phyloP scores from a whole-genome alignment of 495 filamentous ascomycete species.

The Annulohypoxylon moriforme region DNA sequence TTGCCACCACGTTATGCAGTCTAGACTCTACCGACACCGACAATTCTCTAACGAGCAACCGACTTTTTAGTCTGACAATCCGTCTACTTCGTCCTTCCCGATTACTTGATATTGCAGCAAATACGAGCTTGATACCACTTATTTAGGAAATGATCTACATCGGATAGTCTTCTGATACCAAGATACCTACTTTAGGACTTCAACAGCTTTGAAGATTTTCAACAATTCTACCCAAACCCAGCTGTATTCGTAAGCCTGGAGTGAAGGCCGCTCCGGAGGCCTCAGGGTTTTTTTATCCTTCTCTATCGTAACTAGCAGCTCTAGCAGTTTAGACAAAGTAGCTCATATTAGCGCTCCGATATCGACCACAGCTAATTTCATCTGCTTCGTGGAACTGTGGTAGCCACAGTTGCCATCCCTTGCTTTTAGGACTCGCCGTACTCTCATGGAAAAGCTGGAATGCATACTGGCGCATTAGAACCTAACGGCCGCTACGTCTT shows the following conservation, averaged over 20 bases:
- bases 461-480: background rate
- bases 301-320: background rate
- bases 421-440: background rate
- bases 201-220: slow-evolving; percentile 8
- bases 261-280: slow-evolving; percentile 11
- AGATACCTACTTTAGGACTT: background rate
- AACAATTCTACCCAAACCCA: slow-evolving; percentile 7
- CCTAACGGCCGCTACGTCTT: background rate
- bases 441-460: slow-evolving; percentile 26
- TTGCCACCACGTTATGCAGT: slow-evolving; percentile 36
- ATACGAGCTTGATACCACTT: slow-evolving; percentile 24
- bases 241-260: slow-evolving; percentile 29
- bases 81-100: slow-evolving; percentile 11
- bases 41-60: slow-evolving; percentile 10
- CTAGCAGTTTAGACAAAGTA: background rate
- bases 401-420: background rate
- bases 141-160: slow-evolving; percentile 35
- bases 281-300: slow-evolving; percentile 7
- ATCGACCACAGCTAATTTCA: background rate
- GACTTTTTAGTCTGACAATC: slow-evolving; percentile 11
- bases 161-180: slow-evolving; percentile 15
- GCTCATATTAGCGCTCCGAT: slow-evolving; percentile 5
- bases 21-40: slow-evolving; percentile 20
- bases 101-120: slow-evolving; percentile 31
- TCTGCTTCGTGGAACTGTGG: background rate